These are phyloP conservation scores for Cicer bijugum DNA, from an alignment of 306 rosid species.

Conservation along the genomic window DNA sequence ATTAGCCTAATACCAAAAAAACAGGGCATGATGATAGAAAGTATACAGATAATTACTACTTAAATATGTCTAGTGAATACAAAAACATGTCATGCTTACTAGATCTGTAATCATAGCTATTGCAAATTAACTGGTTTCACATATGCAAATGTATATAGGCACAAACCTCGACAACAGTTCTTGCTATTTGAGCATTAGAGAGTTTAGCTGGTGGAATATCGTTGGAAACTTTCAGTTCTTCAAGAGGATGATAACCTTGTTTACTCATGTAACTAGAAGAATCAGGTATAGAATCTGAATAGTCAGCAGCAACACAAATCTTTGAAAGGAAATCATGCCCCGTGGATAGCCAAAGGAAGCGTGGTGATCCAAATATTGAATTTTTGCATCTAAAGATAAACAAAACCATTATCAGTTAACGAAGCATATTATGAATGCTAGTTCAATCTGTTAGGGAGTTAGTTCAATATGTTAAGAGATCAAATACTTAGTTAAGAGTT, in stretches of 20 bases:
- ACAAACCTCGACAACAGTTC: constrained; percentile 82
- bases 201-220: constrained; percentile 67
- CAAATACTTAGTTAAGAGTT: not conserved
- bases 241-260: constrained; percentile 87
- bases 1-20: constrained; percentile 73
- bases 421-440: constrained; percentile 8
- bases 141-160: constrained; percentile 15
- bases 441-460: constrained; percentile 4
- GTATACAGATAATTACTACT: constrained; percentile 41
- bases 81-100: constrained; percentile 34
- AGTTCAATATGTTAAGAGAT: not conserved
- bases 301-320: constrained; percentile 90
- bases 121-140: constrained; percentile 12
- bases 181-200: constrained; percentile 79
- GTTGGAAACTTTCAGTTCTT: constrained; percentile 68
- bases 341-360: constrained; percentile 61
- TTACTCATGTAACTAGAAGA: constrained; percentile 63
- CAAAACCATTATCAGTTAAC: constrained; percentile 44
- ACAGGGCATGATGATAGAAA: constrained; percentile 44
- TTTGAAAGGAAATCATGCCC: constrained; percentile 75
- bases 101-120: constrained; percentile 35
- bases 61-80: constrained; percentile 36
- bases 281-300: constrained; percentile 87
- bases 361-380: constrained; percentile 59
- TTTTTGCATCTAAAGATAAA: constrained; percentile 64